Base-by-base conservation (phyloP, 768 basidiomycete species). In the Russula virescens region DNA sequence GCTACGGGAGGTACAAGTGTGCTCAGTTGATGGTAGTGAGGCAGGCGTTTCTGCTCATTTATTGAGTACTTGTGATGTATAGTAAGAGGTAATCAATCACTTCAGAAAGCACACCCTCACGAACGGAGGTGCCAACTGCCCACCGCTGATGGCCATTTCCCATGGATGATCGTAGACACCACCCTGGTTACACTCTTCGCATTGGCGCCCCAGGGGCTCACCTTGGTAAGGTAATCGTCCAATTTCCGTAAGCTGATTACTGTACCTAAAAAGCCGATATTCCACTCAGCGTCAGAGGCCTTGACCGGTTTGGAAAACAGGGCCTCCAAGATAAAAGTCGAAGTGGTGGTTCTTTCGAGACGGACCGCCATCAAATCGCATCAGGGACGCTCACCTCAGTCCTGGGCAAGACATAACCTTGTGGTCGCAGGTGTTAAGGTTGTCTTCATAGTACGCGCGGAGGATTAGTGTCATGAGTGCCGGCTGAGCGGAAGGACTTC, bases 131-230 rank as follows among this genome's bases (percentile, higher is more conserved):
- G 84, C 79, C 5, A 82, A 81, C 73, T 91, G 89, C 14, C 85
- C 85, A 10, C 89, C 89, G 53, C 81, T 84, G 28, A 91, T 79
- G 5, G 85, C 88, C 87, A 92, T 70, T 85, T 86, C 14, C 83
- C 81, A 71, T 90, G 84, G 67, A 92, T 86, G 69, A 92, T 82
- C 28, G 84, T 86, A 76, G 89, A 83, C 9, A 90, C 91, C 4
- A 93, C 88, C 43, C 90, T 89, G 6, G 82, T 84, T 56, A 93
- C 82, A 19, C 89, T 89, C 60, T 84, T 81, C 46, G 76, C 74
- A 58, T 83, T 80, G 10, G 79, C 77, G 68, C 84, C 85, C 74
- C 85, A 83, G 11, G 76, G 74, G 63, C 84, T 75, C 1, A 92
- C 84, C 66, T 89, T 87, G 56, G 80, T 77, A 68, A 81, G 77